These are phyloP conservation scores for Pseudogymnoascus sp. DNA, from an alignment of 2,329 filamentous ascomycete species.

Conservation along the genomic window DNA sequence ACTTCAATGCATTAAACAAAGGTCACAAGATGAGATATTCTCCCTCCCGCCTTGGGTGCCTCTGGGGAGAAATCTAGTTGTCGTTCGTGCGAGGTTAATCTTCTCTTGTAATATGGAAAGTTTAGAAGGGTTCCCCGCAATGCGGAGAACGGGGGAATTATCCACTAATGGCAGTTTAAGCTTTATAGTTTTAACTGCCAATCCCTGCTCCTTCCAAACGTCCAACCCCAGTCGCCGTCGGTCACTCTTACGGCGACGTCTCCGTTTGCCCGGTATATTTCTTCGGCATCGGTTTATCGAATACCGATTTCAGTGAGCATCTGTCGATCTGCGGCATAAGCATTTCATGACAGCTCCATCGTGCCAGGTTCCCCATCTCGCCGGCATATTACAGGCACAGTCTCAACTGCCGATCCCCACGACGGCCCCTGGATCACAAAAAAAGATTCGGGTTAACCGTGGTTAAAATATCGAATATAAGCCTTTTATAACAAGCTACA, in stretches of 20 bases:
- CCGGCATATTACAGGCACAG: background rate
- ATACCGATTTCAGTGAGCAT: background rate
- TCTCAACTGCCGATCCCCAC: background rate
- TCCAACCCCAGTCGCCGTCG: background rate
- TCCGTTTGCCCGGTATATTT: background rate
- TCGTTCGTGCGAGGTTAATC: background rate
- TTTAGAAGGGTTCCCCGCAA: constrained; percentile 1
- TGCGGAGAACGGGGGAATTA: background rate
- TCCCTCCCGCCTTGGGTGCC: background rate
- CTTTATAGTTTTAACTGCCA: constrained; percentile 7
- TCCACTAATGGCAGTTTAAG: constrained; percentile 9
- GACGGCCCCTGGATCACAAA: background rate
- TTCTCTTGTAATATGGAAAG: background rate
- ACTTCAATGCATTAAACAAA: background rate
- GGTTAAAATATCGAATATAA: constrained; percentile 8
- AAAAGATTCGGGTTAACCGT: background rate
- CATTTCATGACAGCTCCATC: background rate
- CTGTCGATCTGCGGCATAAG: background rate
- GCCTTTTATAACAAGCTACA: constrained; percentile 5
- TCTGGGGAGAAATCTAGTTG: background rate
- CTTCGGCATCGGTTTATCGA: background rate
- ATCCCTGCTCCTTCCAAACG: constrained; percentile 4
- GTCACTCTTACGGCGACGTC: background rate
- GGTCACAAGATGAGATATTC: background rate
- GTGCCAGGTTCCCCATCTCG: background rate